Percentiles rank a stretch among this genome's conserved stretches.
phyloP scores from a whole-genome alignment of 768 basidiomycete species.

The Goffeauzyma gilvescens region DNA sequence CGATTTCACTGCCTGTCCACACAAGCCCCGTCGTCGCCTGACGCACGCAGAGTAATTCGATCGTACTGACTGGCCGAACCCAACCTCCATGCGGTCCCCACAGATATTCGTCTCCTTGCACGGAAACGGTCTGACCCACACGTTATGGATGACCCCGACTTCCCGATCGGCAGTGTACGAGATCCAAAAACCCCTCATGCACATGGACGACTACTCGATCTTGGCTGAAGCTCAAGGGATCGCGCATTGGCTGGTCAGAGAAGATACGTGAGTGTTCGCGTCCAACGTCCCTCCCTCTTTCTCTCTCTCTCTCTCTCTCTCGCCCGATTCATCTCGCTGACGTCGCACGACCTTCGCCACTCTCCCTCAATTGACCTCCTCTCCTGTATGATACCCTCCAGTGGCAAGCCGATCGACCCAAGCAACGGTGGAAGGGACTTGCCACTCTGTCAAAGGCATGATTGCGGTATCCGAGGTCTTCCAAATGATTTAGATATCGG shows the following conservation, averaged over 20 bases:
- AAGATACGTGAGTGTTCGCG: neutral
- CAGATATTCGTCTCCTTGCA: conserved; percentile 18
- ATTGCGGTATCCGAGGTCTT: no score
- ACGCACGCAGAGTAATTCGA: neutral
- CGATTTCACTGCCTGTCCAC: neutral
- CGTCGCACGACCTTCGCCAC: no score
- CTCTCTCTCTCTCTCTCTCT: no score
- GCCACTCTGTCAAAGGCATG: no score
- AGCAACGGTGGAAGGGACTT: no score
- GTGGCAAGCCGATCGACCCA: no score
- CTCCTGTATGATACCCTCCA: no score
- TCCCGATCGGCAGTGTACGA: conserved; percentile 8
- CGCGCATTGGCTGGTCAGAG: conserved; percentile 7
- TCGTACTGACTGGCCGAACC: neutral
- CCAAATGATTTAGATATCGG: no score
- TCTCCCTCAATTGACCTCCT: no score
- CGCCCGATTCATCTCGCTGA: no score
- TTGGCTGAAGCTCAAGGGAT: conserved; percentile 5
- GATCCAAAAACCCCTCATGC: conserved; percentile 5
- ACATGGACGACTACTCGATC: conserved; percentile 5
- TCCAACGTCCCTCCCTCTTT: no score
- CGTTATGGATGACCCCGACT: conserved; percentile 16
- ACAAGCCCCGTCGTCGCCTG: neutral
- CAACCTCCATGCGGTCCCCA: no score
- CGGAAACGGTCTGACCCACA: conserved; percentile 19